Evolutionary conservation across 768 basidiomycete species (phyloP).

Genomic region (Scleroderma bovista): DNA sequence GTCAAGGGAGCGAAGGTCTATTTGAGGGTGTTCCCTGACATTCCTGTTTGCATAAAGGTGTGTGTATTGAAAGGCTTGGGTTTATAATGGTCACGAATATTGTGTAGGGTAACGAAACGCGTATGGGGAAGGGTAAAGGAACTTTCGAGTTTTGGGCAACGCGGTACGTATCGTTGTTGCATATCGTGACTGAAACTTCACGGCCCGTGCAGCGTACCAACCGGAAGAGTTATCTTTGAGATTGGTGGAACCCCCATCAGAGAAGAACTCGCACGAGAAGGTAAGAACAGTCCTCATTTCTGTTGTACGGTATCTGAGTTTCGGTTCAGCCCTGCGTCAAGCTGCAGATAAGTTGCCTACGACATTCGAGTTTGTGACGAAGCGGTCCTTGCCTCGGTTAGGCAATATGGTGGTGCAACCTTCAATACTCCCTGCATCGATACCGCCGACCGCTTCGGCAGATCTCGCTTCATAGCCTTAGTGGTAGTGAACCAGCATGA

Average conservation of each 20-base stretch:
- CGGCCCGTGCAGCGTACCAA: conserved; percentile 56
- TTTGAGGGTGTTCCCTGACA: conserved; percentile 90
- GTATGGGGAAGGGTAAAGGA: conserved; percentile 99
- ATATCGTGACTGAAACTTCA: neutral
- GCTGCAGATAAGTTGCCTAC: conserved; percentile 87
- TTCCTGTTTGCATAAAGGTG: conserved; percentile 96
- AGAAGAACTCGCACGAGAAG: conserved; percentile 88
- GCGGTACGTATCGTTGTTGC: conserved; percentile 41
- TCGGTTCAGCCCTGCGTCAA: conserved; percentile 66
- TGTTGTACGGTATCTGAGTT: neutral
- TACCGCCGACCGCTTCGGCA: neutral
- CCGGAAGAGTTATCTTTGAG: conserved; percentile 89
- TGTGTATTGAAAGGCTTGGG: conserved; percentile 9
- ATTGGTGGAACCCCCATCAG: conserved; percentile 87
- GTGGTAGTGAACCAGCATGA: neutral
- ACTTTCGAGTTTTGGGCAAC: conserved; percentile 97
- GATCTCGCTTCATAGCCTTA: neutral
- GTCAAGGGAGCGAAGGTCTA: conserved; percentile 87
- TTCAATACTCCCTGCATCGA: neutral
- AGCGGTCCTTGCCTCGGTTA: conserved; percentile 62
- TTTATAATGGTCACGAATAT: neutral
- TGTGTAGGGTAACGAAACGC: conserved; percentile 87
- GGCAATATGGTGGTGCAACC: conserved; percentile 59
- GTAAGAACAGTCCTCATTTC: conserved; percentile 36
- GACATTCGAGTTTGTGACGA: conserved; percentile 79